Conservation (phyloP, 2,329 filamentous ascomycete genomes). For the Fusarium sp. region DNA sequence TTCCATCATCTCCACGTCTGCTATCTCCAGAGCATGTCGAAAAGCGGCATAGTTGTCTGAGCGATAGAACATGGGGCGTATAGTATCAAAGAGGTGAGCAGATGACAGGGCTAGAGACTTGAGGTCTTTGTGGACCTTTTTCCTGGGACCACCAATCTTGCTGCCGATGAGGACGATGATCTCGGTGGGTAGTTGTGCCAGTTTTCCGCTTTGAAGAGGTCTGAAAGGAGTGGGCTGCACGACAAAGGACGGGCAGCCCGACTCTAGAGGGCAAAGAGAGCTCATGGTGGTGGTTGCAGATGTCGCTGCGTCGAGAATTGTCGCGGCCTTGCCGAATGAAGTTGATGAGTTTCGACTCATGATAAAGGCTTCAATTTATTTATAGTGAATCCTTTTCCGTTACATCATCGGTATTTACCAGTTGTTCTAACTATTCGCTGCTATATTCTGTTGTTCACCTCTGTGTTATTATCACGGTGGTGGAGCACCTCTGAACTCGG, state of each 20-base stretch:
- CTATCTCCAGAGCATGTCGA: not conserved
- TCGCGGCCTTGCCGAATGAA: not conserved
- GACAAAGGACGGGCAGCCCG: not conserved
- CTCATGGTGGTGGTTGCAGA: not conserved
- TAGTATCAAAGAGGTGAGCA: not conserved
- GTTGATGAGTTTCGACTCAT: no score
- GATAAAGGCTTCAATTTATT: no score
- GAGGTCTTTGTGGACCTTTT: not conserved
- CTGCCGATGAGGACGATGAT: not conserved
- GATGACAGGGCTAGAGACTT: not conserved
- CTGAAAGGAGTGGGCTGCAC: not conserved
- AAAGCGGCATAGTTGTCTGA: not conserved
- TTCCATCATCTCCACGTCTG: not conserved
- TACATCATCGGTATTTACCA: no score
- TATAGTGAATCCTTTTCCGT: no score
- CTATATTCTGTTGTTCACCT: no score
- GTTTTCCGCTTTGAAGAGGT: not conserved
- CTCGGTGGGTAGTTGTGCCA: constrained; percentile 4
- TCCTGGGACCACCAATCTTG: not conserved
- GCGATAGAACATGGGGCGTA: not conserved
- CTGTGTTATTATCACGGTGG: no score
- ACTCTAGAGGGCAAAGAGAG: not conserved
- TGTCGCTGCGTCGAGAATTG: not conserved
- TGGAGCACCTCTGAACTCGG: no score
- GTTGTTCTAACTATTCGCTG: no score